Percentiles rank a stretch among this genome's conserved stretches.
Evolutionary conservation across 1,284 basidiomycete genomes (phyloP).

Genomic region (Abortiporus biennis): DNA sequence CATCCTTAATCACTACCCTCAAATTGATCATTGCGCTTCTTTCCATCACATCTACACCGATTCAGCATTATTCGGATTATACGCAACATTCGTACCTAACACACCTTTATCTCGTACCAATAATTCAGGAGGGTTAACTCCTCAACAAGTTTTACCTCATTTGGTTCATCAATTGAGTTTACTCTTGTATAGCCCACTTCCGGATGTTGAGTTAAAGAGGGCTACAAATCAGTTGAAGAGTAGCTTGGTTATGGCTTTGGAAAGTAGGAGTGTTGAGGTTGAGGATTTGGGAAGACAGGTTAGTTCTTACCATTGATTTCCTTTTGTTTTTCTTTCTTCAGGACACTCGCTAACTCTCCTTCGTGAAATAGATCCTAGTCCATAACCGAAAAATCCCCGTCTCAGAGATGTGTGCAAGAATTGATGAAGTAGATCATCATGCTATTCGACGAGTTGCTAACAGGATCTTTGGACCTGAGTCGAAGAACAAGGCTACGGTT

Average conservation of each 20-base stretch:
- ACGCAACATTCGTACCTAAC: constrained; percentile 82
- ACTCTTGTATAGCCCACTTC: constrained; percentile 63
- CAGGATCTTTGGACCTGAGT: constrained; percentile 62
- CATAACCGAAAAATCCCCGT: constrained; percentile 85
- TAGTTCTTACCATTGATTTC: constrained; percentile 12
- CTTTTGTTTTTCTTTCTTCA: constrained; percentile 12
- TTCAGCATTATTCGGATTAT: constrained; percentile 90
- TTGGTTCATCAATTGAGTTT: constrained; percentile 82
- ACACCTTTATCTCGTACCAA: constrained; percentile 53
- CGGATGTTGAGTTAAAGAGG: constrained; percentile 67
- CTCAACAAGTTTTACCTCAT: constrained; percentile 74
- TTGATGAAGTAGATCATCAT: constrained; percentile 75
- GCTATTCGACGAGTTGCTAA: constrained; percentile 70
- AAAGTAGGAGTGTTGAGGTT: constrained; percentile 86
- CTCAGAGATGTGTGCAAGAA: constrained; percentile 88
- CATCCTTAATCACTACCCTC: constrained; percentile 91
- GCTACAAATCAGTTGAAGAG: constrained; percentile 97
- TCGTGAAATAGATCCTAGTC: constrained; percentile 92
- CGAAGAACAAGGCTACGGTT: constrained; percentile 59
- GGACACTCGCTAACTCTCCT: too few relatives aligned
- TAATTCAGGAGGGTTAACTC: too few relatives aligned
- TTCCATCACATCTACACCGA: constrained; percentile 99
- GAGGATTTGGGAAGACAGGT: constrained; percentile 86
- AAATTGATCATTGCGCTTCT: constrained; percentile 94
- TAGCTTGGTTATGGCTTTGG: constrained; percentile 92